Percentiles rank a stretch among this genome's conserved stretches.
Conservation (phyloP, 2,329 filamentous ascomycete species). For the Claviceps africana region DNA sequence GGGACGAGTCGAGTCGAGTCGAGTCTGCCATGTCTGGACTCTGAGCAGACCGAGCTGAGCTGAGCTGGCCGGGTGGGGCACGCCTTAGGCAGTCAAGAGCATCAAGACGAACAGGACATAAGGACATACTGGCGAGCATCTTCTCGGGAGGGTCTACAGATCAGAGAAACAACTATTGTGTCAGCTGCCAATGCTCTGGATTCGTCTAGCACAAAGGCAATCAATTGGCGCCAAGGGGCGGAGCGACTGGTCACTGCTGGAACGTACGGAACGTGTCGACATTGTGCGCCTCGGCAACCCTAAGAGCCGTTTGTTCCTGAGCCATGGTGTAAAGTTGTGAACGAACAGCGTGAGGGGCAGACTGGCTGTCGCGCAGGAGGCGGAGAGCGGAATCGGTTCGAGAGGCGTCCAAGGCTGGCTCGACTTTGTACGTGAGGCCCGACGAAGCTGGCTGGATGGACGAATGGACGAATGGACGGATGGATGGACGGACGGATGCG, state of each 20-base stretch:
- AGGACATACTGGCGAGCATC: constrained; percentile 50
- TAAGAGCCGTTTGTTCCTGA: constrained; percentile 28
- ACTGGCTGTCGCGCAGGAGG: background rate
- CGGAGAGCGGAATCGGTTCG: background rate
- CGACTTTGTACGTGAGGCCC: background rate
- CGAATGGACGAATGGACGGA: background rate
- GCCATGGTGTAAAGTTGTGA: constrained; percentile 32
- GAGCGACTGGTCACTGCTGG: no score
- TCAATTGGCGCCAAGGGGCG: background rate
- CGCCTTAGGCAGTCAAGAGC: background rate
- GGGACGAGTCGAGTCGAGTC: no score
- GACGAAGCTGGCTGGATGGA: background rate
- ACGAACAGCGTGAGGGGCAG: background rate
- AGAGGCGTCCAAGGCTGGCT: background rate
- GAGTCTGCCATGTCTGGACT: no score
- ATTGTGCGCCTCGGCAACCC: constrained; percentile 61
- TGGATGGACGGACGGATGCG: no score
- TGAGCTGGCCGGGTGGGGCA: background rate
- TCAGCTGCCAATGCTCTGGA: background rate
- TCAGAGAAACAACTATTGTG: constrained; percentile 1
- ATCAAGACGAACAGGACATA: constrained; percentile 4
- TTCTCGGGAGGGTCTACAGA: constrained; percentile 45
- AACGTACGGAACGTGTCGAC: constrained; percentile 58
- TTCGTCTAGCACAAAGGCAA: background rate
- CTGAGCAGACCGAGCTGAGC: background rate